Conservation (phyloP, 2,329 filamentous ascomycete species). For the Pyrenophora teres region DNA sequence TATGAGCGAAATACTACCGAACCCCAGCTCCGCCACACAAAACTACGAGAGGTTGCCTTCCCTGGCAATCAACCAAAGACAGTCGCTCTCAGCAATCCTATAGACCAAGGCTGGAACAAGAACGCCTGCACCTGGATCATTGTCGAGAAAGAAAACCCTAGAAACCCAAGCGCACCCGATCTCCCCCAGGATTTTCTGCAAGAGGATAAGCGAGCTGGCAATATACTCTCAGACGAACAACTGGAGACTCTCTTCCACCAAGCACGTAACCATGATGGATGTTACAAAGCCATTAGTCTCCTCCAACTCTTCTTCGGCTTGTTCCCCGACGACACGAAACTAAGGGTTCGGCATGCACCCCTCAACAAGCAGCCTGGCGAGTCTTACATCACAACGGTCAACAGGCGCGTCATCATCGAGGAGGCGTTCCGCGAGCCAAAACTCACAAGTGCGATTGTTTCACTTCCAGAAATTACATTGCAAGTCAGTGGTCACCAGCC, state of each 20-base stretch:
- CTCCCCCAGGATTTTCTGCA: neutral
- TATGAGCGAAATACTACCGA: neutral
- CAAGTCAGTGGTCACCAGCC: neutral
- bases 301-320: constrained; percentile 1
- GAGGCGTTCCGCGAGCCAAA: constrained; percentile 1
- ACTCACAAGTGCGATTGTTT: neutral
- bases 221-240: neutral
- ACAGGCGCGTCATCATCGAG: neutral
- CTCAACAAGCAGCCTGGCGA: neutral
- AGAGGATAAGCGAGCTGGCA: neutral
- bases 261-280: constrained; percentile 3
- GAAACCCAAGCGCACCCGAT: neutral
- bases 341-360: constrained; percentile 1
- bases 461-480: neutral
- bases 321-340: neutral
- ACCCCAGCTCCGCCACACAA: neutral
- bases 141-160: neutral
- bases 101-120: neutral
- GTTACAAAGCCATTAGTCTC: neutral
- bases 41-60: constrained; percentile 3
- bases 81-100: neutral
- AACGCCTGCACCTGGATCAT: constrained; percentile 3
- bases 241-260: constrained; percentile 5
- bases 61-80: neutral
- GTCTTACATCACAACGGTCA: neutral